A percentile compares a stretch with the other conserved stretches of the same genome.
Conservation (phyloP, 1,139 yeast species). For the Sugiyamaella neomexicana region DNA sequence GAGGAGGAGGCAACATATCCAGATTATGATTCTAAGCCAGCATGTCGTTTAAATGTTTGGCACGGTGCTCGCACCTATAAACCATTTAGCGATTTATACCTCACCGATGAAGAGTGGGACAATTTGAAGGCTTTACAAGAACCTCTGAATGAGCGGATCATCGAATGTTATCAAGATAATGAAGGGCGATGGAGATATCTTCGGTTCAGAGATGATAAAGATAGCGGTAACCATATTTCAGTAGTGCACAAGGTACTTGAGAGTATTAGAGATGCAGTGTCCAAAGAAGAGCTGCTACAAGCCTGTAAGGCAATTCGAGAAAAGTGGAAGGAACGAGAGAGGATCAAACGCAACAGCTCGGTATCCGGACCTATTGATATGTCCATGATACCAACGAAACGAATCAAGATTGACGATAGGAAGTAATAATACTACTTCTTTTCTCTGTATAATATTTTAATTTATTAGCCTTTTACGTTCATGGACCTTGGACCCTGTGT, state of each 20-base stretch:
- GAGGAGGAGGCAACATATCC: slow-evolving; percentile 51
- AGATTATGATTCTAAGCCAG: slow-evolving; percentile 82
- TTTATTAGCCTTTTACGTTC: background rate
- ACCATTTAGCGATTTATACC: slow-evolving; percentile 61
- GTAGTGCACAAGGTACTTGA: slow-evolving; percentile 80
- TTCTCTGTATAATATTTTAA: slow-evolving; percentile 1
- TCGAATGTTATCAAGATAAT: slow-evolving; percentile 69
- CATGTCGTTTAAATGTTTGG: slow-evolving; percentile 69
- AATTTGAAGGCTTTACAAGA: slow-evolving; percentile 64
- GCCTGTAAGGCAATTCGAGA: slow-evolving; percentile 48
- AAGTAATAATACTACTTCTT: background rate
- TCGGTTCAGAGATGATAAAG: slow-evolving; percentile 90
- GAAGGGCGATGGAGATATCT: slow-evolving; percentile 77
- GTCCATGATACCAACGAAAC: background rate
- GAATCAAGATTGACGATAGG: slow-evolving; percentile 15
- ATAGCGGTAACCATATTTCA: slow-evolving; percentile 78
- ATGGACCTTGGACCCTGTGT: no score
- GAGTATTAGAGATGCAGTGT: slow-evolving; percentile 84
- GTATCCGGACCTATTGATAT: slow-evolving; percentile 7
- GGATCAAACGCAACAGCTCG: slow-evolving; percentile 13
- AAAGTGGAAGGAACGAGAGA: slow-evolving; percentile 52
- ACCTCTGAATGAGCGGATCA: slow-evolving; percentile 88
- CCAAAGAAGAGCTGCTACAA: slow-evolving; percentile 67
- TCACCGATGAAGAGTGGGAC: slow-evolving; percentile 81
- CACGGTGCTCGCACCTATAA: slow-evolving; percentile 64